These are phyloP conservation scores for Starmerella tilneyi DNA, from an alignment of 805 yeast species.

Conservation along the genomic window DNA sequence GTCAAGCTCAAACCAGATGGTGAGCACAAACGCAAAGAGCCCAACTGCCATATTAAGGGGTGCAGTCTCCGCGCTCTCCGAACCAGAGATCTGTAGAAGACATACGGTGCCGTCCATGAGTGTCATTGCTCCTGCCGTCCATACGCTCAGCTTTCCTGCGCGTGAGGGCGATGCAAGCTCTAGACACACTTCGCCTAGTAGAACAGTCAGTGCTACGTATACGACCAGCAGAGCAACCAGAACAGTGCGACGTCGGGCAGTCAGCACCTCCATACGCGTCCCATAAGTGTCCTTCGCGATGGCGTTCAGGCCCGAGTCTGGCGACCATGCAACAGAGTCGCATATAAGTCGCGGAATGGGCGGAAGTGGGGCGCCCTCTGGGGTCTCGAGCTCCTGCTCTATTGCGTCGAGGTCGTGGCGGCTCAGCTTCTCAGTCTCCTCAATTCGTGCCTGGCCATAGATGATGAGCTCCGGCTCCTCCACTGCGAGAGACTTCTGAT, in stretches of 20 bases:
- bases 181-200: background rate
- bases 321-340: conserved; percentile 2
- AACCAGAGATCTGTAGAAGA: background rate
- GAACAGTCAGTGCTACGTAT: background rate
- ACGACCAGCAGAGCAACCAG: background rate
- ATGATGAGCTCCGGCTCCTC: background rate
- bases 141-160: conserved; percentile 1
- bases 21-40: conserved; percentile 1
- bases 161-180: conserved; percentile 1
- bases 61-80: background rate
- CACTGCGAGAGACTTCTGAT: conserved; percentile 1
- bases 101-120: conserved; percentile 2
- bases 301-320: conserved; percentile 1
- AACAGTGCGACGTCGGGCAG: background rate
- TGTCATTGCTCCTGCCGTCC: conserved; percentile 5
- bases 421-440: background rate
- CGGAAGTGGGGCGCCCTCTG: conserved; percentile 6
- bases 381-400: background rate
- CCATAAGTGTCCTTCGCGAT: background rate
- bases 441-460: conserved; percentile 2
- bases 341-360: background rate
- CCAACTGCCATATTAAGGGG: background rate
- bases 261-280: background rate
- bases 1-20: conserved; percentile 7
- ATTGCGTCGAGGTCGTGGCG: background rate